phyloP scores from a whole-genome alignment of 2,329 filamentous ascomycete genomes.

The Penicillium freii region DNA sequence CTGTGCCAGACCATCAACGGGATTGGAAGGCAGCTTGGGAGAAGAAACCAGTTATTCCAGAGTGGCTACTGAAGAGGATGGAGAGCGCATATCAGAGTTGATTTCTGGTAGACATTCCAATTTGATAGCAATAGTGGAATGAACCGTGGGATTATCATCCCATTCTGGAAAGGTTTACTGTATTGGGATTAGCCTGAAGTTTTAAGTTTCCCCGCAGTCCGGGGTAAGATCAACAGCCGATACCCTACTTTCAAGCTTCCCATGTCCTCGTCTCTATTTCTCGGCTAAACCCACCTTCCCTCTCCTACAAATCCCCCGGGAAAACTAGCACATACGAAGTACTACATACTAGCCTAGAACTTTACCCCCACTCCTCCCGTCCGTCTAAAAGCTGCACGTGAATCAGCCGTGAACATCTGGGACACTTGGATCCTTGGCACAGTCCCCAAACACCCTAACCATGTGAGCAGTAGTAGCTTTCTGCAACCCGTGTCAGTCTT shows the following conservation, averaged over 20 bases:
- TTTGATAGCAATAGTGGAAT: not conserved
- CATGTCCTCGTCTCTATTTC: not conserved
- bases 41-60: constrained; percentile 56
- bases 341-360: not conserved
- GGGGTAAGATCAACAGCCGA: constrained; percentile 4
- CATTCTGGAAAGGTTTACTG: not conserved
- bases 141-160: not conserved
- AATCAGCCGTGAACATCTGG: not conserved
- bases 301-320: not conserved
- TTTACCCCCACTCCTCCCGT: not conserved
- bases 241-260: not conserved
- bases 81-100: not conserved
- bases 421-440: not conserved
- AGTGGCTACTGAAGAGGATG: constrained; percentile 60
- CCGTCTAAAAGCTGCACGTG: not conserved
- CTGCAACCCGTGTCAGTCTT: not conserved
- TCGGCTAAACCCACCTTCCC: not conserved
- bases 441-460: not conserved
- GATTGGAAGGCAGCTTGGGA: constrained; percentile 63
- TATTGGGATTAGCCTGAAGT: not conserved
- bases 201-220: constrained; percentile 6
- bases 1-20: constrained; percentile 55
- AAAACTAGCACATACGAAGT: not conserved
- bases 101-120: not conserved
- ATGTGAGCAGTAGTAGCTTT: not conserved